Percentiles rank a stretch among this genome's conserved stretches.
phyloP scores from a whole-genome alignment of 768 basidiomycete species.

The Lactarius tabidus region DNA sequence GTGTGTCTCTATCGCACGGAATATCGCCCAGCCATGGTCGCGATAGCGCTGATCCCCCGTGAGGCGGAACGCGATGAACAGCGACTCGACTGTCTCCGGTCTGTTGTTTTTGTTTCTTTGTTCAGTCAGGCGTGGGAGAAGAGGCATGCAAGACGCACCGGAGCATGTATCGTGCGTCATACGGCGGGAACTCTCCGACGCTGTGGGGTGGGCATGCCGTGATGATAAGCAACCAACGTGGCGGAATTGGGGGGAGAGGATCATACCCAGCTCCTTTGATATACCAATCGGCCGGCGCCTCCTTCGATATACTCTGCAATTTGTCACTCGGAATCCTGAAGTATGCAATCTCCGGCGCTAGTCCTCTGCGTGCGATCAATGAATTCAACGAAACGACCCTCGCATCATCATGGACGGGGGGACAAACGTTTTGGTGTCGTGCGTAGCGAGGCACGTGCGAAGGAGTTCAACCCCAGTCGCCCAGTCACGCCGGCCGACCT shows the following conservation, averaged over 20 bases:
- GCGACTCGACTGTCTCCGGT: constrained; percentile 92
- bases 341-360: constrained; percentile 87
- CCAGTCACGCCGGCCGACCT: constrained; percentile 72
- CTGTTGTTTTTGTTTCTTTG: constrained; percentile 34
- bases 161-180: constrained; percentile 92
- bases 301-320: constrained; percentile 38
- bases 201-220: constrained; percentile 18
- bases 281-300: constrained; percentile 73
- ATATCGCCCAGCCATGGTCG: constrained; percentile 83
- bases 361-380: constrained; percentile 48
- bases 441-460: constrained; percentile 83
- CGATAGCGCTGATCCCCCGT: constrained; percentile 83
- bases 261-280: constrained; percentile 75
- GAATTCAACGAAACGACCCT: not conserved
- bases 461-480: constrained; percentile 73
- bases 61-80: constrained; percentile 87
- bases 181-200: constrained; percentile 36
- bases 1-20: constrained; percentile 82
- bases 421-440: constrained; percentile 77
- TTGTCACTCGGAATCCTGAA: constrained; percentile 66
- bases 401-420: not conserved
- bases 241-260: not conserved
- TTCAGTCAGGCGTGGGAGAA: not conserved
- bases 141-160: constrained; percentile 41
- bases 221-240: not conserved